Conservation (phyloP, 805 yeast genomes). For the Suhomyces faveliae region DNA sequence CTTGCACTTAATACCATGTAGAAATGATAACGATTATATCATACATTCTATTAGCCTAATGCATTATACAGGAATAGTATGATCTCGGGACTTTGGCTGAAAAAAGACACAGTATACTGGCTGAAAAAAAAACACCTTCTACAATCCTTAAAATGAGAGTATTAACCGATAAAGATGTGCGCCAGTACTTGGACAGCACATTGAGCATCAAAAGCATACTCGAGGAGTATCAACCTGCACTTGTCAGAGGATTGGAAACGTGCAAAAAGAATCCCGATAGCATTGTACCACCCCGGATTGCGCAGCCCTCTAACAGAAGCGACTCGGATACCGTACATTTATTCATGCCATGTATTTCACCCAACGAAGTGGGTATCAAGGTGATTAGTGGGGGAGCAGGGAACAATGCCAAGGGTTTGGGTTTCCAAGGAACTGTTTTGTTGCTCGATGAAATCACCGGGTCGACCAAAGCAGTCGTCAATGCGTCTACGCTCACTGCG, state of each 20-base stretch:
- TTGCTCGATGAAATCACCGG: constrained; percentile 54
- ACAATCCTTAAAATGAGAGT: constrained; percentile 23
- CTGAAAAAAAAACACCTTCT: neutral
- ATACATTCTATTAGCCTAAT: too few species aligned
- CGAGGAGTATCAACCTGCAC: constrained; percentile 32
- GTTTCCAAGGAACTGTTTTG: constrained; percentile 58
- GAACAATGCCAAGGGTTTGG: constrained; percentile 35
- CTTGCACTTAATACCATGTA: too few species aligned
- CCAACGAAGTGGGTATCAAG: constrained; percentile 54
- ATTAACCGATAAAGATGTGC: constrained; percentile 30
- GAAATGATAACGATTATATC: too few species aligned
- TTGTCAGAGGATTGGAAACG: constrained; percentile 37
- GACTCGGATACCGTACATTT: constrained; percentile 46
- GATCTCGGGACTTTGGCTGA: neutral
- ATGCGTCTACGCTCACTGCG: constrained; percentile 60
- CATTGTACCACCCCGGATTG: constrained; percentile 54
- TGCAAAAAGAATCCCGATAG: constrained; percentile 44
- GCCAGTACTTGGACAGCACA: constrained; percentile 23
- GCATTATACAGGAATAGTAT: neutral
- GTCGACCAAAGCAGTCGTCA: constrained; percentile 49
- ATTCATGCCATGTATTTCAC: constrained; percentile 65
- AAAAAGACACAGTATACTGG: neutral
- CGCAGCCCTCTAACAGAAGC: constrained; percentile 35
- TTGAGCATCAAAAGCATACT: constrained; percentile 26
- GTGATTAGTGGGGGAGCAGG: constrained; percentile 53